Conservation (phyloP, 202 grass and related monocot species). For the Hordeum pubiflorum region DNA sequence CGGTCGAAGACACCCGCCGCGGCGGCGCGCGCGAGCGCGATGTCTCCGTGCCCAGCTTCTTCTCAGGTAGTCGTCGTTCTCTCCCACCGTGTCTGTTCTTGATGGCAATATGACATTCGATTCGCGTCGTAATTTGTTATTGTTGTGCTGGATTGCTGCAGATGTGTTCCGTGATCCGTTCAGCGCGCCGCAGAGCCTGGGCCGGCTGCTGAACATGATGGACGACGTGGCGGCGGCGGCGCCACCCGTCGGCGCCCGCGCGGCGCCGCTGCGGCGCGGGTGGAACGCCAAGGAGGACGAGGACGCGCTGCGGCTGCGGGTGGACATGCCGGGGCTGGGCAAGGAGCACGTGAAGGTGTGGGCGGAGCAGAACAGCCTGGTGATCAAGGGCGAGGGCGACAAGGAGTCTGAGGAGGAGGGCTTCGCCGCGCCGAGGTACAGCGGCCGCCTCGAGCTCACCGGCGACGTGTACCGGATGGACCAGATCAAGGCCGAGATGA, state of each 20-base stretch:
- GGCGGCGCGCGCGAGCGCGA: not conserved
- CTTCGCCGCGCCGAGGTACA: constrained; percentile 24
- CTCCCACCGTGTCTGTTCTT: too few relatives aligned
- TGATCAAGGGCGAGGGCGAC: constrained; percentile 79
- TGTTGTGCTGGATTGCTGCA: not conserved
- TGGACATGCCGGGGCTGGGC: constrained; percentile 84
- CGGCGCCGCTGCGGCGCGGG: constrained; percentile 16
- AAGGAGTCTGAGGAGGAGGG: constrained; percentile 38
- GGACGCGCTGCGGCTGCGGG: constrained; percentile 45
- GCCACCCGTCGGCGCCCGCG: not conserved
- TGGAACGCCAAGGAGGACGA: constrained; percentile 62
- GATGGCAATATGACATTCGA: too few relatives aligned
- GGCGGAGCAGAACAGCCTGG: constrained; percentile 68
- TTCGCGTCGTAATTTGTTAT: not conserved
- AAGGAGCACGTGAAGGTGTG: constrained; percentile 83
- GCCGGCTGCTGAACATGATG: constrained; percentile 62
- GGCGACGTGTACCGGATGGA: constrained; percentile 57
- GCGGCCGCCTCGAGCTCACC: constrained; percentile 53
- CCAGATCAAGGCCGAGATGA: constrained; percentile 86
- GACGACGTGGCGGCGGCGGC: constrained; percentile 34
- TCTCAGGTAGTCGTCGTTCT: constrained; percentile 72
- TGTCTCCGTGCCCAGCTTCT: constrained; percentile 32
- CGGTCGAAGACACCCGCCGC: not conserved
- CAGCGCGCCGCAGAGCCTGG: constrained; percentile 43
- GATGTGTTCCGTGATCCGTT: constrained; percentile 67